Percentiles rank a stretch among this genome's conserved stretches.
Conservation (phyloP, 176 grass and related monocot genomes). For the Hsuehochloa calcarea region DNA sequence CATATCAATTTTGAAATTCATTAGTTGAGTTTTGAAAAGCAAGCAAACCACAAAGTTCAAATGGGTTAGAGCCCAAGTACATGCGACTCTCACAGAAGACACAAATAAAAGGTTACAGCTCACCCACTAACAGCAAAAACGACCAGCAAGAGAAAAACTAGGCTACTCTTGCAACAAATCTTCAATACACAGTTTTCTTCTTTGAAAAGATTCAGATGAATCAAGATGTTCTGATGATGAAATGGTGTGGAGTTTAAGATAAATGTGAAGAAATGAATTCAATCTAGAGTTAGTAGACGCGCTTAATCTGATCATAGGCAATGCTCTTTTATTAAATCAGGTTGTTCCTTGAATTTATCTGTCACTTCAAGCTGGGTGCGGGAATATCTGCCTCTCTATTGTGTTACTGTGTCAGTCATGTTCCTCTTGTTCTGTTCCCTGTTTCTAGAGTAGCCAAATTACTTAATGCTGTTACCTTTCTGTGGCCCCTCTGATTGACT, state of each 20-base stretch:
- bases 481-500: neutral
- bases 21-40: too few species aligned
- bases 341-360: neutral
- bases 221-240: neutral
- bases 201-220: neutral
- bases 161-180: too few species aligned
- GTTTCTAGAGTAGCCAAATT: neutral
- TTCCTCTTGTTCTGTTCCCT: neutral
- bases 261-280: neutral
- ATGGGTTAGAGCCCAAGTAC: too few species aligned
- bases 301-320: slow-evolving; percentile 4
- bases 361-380: neutral
- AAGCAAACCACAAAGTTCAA: too few species aligned
- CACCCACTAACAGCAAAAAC: too few species aligned
- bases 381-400: neutral
- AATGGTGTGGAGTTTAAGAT: neutral
- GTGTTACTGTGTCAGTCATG: neutral
- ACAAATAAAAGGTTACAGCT: too few species aligned
- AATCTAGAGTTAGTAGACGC: neutral
- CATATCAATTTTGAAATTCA: neutral
- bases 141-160: too few species aligned
- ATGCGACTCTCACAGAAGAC: too few species aligned
- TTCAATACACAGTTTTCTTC: neutral
- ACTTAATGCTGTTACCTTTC: neutral
- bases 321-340: neutral